These are phyloP conservation scores for Zymoseptoria tritici DNA, from an alignment of 2,329 filamentous ascomycete genomes.

Conservation along the genomic window DNA sequence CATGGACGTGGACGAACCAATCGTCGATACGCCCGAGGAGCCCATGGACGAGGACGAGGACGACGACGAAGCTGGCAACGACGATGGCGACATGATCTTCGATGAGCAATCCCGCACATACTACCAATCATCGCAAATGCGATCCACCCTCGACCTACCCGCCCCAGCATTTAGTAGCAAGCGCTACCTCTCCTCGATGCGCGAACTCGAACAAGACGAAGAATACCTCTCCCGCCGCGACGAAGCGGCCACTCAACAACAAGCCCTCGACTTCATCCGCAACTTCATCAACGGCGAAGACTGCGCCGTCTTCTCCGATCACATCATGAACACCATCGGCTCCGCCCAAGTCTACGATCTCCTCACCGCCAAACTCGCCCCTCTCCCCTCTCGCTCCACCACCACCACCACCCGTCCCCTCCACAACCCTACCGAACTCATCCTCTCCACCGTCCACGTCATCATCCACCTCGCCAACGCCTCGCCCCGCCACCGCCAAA, in stretches of 20 bases:
- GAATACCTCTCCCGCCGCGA: conserved; percentile 63
- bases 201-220: conserved; percentile 52
- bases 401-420: conserved; percentile 29
- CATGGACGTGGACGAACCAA: conserved; percentile 28
- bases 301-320: conserved; percentile 69
- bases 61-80: conserved; percentile 25
- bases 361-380: conserved; percentile 66
- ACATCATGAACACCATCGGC: conserved; percentile 68
- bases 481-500: conserved; percentile 65
- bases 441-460: conserved; percentile 71
- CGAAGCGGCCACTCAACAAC: conserved; percentile 80
- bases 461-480: conserved; percentile 85
- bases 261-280: conserved; percentile 79
- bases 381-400: conserved; percentile 23
- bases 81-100: conserved; percentile 41
- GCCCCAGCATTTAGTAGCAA: conserved; percentile 21
- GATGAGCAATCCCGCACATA: conserved; percentile 32
- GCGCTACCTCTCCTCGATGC: conserved; percentile 24
- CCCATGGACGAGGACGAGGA: conserved; percentile 25
- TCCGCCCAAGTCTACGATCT: conserved; percentile 74
- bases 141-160: conserved; percentile 27
- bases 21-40: conserved; percentile 19
- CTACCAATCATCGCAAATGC: conserved; percentile 30
- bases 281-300: conserved; percentile 71
- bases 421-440: conserved; percentile 52